phyloP scores from a whole-genome alignment of 208 protist species.

The Strigomonas culicis region DNA sequence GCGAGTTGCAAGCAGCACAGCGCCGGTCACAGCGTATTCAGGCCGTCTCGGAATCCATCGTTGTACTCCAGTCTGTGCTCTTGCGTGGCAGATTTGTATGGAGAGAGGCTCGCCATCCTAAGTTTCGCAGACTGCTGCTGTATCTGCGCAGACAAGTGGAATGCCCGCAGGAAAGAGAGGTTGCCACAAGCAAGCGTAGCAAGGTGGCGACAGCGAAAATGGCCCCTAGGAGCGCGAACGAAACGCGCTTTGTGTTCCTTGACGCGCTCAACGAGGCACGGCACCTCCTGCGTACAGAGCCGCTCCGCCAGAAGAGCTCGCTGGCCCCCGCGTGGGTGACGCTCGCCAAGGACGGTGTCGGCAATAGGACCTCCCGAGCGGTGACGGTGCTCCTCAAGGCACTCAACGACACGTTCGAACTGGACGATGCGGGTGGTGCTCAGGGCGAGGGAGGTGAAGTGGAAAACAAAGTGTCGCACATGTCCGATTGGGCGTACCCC shows the following conservation, averaged over 20 bases:
- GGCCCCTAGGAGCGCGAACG: no score
- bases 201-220: not conserved
- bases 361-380: conserved; percentile 49
- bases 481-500: not conserved
- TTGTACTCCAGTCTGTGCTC: conserved; percentile 38
- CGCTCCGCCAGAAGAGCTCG: conserved; percentile 25
- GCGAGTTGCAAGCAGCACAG: conserved; percentile 64
- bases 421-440: not conserved
- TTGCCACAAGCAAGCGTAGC: no score
- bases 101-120: conserved; percentile 51
- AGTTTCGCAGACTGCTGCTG: conserved; percentile 44
- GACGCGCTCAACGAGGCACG: not conserved
- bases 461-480: not conserved
- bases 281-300: not conserved
- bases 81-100: conserved; percentile 53
- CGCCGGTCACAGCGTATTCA: conserved; percentile 75
- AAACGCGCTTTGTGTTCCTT: not conserved
- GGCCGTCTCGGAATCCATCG: conserved; percentile 39
- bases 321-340: conserved; percentile 68
- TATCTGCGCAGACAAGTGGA: conserved; percentile 10
- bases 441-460: not conserved
- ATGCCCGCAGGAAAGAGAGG: not conserved
- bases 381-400: conserved; percentile 28
- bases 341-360: conserved; percentile 26
- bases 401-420: conserved; percentile 34